Percentiles rank a stretch among this genome's conserved stretches.
Evolutionary conservation across 108 stramenopile genomes (phyloP).

Genomic region (Skeletonema marinoi): DNA sequence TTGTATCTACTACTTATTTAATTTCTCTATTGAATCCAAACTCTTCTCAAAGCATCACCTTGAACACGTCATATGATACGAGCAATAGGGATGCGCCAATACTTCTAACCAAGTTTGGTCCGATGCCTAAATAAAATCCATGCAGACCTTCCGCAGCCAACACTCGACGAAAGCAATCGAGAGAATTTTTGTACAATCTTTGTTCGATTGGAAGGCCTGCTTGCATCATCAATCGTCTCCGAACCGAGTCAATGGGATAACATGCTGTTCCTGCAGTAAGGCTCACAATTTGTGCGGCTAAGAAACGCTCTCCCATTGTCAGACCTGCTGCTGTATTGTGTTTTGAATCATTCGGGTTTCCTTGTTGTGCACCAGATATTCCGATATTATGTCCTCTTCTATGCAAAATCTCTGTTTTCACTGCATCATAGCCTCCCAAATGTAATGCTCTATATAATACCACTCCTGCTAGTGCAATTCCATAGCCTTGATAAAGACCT

Average conservation of each 20-base stretch:
- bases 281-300: conserved; percentile 89
- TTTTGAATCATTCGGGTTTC: conserved; percentile 10
- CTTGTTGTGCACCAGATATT: conserved; percentile 16
- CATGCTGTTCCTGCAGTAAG: conserved; percentile 90
- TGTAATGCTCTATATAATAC: conserved; percentile 93
- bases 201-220: conserved; percentile 56
- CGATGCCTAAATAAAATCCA: conserved; percentile 82
- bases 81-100: conserved; percentile 82
- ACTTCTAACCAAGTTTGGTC: conserved; percentile 80
- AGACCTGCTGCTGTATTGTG: conserved; percentile 16
- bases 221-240: conserved; percentile 98
- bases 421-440: conserved; percentile 96
- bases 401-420: conserved; percentile 74
- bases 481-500: conserved; percentile 98
- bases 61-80: conserved; percentile 78
- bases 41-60: conserved; percentile 26
- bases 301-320: conserved; percentile 76
- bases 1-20: neutral
- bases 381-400: conserved; percentile 35
- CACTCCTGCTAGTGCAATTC: conserved; percentile 91
- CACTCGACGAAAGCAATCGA: conserved; percentile 69
- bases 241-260: conserved; percentile 98
- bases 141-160: conserved; percentile 63
- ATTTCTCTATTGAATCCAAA: too few relatives aligned
- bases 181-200: conserved; percentile 60